These are phyloP conservation scores for Podospora australis DNA, from an alignment of 495 filamentous ascomycete genomes.

Conservation along the genomic window DNA sequence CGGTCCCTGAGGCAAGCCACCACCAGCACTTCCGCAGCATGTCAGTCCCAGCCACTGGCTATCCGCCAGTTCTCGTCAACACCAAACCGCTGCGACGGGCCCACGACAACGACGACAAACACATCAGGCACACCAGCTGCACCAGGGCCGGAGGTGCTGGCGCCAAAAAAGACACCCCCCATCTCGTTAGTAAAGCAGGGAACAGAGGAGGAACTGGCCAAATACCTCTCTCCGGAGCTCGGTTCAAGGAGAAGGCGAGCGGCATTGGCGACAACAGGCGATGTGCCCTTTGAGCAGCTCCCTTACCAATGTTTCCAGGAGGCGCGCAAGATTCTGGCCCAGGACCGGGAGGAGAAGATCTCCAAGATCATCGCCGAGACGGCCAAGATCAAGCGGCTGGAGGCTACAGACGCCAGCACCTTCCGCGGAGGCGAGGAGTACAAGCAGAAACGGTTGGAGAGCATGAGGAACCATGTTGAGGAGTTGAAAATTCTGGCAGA, in stretches of 20 bases:
- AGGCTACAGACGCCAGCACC: constrained; percentile 51
- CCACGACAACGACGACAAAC: constrained; percentile 25
- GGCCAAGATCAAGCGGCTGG: constrained; percentile 52
- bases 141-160: no score
- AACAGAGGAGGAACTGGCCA: constrained; percentile 54
- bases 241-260: constrained; percentile 81
- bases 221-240: constrained; percentile 53
- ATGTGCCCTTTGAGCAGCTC: constrained; percentile 84
- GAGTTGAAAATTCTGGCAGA: constrained; percentile 82
- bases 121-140: no score
- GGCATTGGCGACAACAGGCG: constrained; percentile 58
- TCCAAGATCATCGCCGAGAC: constrained; percentile 53
- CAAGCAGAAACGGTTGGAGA: constrained; percentile 59
- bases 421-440: constrained; percentile 51
- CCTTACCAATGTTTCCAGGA: constrained; percentile 98
- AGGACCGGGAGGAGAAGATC: constrained; percentile 78
- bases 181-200: constrained; percentile 36
- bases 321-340: constrained; percentile 72
- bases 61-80: constrained; percentile 44
- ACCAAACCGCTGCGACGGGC: constrained; percentile 34
- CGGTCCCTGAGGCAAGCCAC: constrained; percentile 51
- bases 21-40: constrained; percentile 21
- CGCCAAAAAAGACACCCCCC: constrained; percentile 14
- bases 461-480: constrained; percentile 69
- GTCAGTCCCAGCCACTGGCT: constrained; percentile 26